Percentiles rank a stretch among this genome's conserved stretches.
phyloP scores from a whole-genome alignment of 202 grass and related monocot genomes.

The Panicum virgatum region DNA sequence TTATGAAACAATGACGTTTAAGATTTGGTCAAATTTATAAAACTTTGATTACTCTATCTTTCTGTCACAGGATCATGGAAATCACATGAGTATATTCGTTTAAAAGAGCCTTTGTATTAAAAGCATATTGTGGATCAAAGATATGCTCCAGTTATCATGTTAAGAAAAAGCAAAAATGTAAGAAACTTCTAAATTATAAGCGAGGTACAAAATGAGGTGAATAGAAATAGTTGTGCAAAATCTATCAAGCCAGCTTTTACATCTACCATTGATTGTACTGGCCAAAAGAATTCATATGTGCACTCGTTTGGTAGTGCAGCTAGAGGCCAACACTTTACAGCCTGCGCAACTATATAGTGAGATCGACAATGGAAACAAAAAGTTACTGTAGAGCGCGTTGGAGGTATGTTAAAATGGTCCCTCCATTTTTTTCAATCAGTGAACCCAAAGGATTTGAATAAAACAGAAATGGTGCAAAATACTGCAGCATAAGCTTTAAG shows the following conservation, averaged over 20 bases:
- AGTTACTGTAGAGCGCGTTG: neutral
- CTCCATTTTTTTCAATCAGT: constrained; percentile 1
- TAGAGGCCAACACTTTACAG: neutral
- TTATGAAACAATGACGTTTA: neutral
- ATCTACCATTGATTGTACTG: neutral
- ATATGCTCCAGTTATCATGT: neutral
- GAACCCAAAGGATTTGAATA: neutral
- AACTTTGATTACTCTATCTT: neutral
- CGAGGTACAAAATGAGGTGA: neutral
- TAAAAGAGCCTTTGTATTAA: neutral
- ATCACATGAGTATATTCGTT: neutral
- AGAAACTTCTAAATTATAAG: neutral
- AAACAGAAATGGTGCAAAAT: neutral
- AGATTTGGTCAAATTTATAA: neutral
- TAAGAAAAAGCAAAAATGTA: neutral
- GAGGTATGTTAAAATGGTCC: neutral
- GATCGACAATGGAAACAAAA: neutral
- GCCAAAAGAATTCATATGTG: neutral
- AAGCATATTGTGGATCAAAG: neutral
- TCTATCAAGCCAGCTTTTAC: neutral
- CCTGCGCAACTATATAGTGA: neutral
- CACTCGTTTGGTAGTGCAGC: neutral
- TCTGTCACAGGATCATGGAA: neutral
- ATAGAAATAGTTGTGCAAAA: neutral
- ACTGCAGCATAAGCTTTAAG: neutral